A percentile compares a stretch with the other conserved stretches of the same genome.
These are phyloP conservation scores for Cyberlindnera maritima DNA, from an alignment of 805 yeast genomes.

Conservation along the genomic window DNA sequence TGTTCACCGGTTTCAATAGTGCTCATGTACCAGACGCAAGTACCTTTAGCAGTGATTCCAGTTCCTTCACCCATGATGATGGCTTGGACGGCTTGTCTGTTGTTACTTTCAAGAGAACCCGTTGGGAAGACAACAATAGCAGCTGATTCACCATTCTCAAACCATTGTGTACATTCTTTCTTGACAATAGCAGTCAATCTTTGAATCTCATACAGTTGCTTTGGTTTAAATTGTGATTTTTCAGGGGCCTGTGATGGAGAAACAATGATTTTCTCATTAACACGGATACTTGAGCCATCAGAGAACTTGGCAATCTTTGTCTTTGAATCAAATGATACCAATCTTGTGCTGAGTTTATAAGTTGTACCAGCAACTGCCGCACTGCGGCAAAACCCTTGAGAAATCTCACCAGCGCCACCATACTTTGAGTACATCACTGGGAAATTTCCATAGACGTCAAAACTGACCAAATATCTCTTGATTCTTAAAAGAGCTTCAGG, in stretches of 20 bases:
- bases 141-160: slow-evolving; percentile 76
- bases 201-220: slow-evolving; percentile 55
- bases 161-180: slow-evolving; percentile 90
- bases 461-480: slow-evolving; percentile 76
- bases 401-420: slow-evolving; percentile 94
- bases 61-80: slow-evolving; percentile 84
- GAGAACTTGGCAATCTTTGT: slow-evolving; percentile 65
- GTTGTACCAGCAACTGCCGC: slow-evolving; percentile 98
- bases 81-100: slow-evolving; percentile 77
- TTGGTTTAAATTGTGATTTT: slow-evolving; percentile 40
- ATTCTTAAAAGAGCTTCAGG: slow-evolving; percentile 78
- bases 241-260: slow-evolving; percentile 66
- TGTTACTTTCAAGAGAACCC: slow-evolving; percentile 59
- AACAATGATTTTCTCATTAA: slow-evolving; percentile 75
- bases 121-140: slow-evolving; percentile 94
- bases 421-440: slow-evolving; percentile 90
- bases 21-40: slow-evolving; percentile 86
- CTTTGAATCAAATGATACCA: slow-evolving; percentile 62
- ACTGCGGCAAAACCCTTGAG: slow-evolving; percentile 95
- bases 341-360: slow-evolving; percentile 72
- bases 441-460: slow-evolving; percentile 91
- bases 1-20: slow-evolving; percentile 67
- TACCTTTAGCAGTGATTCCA: slow-evolving; percentile 84
- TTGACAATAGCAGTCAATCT: slow-evolving; percentile 81
- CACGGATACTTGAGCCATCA: slow-evolving; percentile 73